phyloP scores from a whole-genome alignment of 108 stramenopile genomes.

The Parietichytrium sp. region DNA sequence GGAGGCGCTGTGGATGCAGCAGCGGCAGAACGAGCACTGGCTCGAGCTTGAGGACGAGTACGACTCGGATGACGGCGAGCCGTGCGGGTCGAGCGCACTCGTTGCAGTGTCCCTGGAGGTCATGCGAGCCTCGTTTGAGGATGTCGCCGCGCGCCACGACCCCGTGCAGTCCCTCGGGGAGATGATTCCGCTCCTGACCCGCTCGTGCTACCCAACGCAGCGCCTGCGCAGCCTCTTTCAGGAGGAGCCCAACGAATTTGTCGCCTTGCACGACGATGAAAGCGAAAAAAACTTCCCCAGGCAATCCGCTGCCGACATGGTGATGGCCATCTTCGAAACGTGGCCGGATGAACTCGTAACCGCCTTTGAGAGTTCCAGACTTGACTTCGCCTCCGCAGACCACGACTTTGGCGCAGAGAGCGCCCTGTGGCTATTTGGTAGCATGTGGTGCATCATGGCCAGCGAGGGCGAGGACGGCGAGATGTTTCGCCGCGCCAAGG shows the following conservation, averaged over 20 bases:
- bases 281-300: not conserved
- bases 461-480: too few relatives aligned
- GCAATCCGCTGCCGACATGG: not conserved
- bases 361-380: too few relatives aligned
- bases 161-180: not conserved
- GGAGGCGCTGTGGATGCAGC: too few relatives aligned
- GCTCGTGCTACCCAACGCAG: not conserved
- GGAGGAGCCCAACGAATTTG: conserved; percentile 30
- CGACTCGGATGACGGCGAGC: conserved; percentile 14
- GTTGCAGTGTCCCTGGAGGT: not conserved
- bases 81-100: not conserved
- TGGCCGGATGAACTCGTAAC: not conserved
- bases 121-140: not conserved
- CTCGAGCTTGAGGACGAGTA: too few relatives aligned
- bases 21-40: too few relatives aligned
- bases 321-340: not conserved
- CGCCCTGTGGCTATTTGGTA: too few relatives aligned
- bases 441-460: too few relatives aligned
- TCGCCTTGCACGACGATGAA: conserved; percentile 11
- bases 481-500: too few relatives aligned
- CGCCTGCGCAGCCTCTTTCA: not conserved
- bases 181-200: not conserved
- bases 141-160: not conserved
- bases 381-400: too few relatives aligned
- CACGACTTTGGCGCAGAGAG: too few relatives aligned